phyloP scores from a whole-genome alignment of 306 rosid species.

The Trifolium fragiferum region DNA sequence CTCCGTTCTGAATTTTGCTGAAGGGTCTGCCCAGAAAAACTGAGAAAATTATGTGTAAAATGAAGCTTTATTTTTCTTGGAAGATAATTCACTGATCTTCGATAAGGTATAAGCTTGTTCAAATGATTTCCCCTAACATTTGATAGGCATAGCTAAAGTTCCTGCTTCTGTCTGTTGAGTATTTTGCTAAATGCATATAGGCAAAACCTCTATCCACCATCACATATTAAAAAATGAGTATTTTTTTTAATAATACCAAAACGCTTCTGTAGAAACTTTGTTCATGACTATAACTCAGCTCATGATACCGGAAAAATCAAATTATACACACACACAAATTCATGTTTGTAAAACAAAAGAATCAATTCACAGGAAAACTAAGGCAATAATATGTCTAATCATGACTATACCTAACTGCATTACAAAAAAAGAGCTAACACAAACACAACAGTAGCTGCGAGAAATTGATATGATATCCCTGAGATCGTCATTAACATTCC shows the following conservation, averaged over 20 bases:
- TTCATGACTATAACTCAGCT: slow-evolving; percentile 31
- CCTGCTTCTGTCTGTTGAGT: too few species aligned
- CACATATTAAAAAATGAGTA: too few species aligned
- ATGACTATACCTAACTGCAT: slow-evolving; percentile 28
- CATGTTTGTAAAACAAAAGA: slow-evolving; percentile 31
- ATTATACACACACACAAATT: slow-evolving; percentile 36
- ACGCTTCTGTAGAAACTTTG: too few species aligned
- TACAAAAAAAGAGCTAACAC: slow-evolving; percentile 32
- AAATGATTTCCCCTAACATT: too few species aligned
- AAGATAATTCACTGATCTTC: too few species aligned
- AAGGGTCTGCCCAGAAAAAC: background rate
- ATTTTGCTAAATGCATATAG: too few species aligned
- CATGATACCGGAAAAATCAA: slow-evolving; percentile 18
- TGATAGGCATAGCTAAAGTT: too few species aligned
- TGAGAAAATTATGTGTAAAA: background rate
- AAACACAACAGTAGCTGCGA: slow-evolving; percentile 63
- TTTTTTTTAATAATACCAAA: too few species aligned
- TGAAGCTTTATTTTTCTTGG: background rate
- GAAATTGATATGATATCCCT: slow-evolving; percentile 66
- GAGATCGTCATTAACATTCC: slow-evolving; percentile 59
- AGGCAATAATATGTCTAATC: slow-evolving; percentile 40
- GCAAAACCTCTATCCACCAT: too few species aligned
- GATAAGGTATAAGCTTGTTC: too few species aligned
- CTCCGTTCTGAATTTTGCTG: slow-evolving; percentile 1
- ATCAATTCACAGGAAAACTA: slow-evolving; percentile 41